Evolutionary conservation across 345 rosid genomes (phyloP).

Genomic region (Citrus trifoliata): DNA sequence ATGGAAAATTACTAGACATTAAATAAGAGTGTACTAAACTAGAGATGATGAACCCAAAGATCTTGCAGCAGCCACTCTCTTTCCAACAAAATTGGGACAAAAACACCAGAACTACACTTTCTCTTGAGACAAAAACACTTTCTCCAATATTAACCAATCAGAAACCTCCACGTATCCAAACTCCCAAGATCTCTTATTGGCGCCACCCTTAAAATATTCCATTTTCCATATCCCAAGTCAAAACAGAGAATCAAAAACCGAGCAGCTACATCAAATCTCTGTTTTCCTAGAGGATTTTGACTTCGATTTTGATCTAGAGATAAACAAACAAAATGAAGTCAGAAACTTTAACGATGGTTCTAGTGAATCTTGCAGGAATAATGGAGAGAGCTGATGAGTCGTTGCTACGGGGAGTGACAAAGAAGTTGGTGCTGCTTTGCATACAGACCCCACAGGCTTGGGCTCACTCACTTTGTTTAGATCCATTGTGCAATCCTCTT

Average conservation of each 20-base stretch:
- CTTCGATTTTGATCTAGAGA: too few relatives aligned
- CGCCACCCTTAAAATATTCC: not conserved
- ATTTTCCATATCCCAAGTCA: not conserved
- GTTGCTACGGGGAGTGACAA: constrained; percentile 63
- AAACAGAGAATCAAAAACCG: not conserved
- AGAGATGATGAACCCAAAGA: not conserved
- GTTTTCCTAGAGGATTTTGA: not conserved
- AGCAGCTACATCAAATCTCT: not conserved
- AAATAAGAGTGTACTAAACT: too few relatives aligned
- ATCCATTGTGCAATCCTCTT: constrained; percentile 58
- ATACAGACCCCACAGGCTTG: constrained; percentile 56
- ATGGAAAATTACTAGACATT: not conserved
- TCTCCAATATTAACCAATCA: not conserved
- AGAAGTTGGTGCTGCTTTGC: constrained; percentile 59
- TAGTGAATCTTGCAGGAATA: constrained; percentile 65
- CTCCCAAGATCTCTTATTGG: not conserved
- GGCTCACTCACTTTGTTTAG: constrained; percentile 57
- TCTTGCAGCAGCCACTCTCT: not conserved
- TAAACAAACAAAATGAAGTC: constrained; percentile 32
- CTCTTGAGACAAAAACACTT: not conserved
- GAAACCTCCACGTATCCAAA: not conserved
- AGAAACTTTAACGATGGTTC: constrained; percentile 43
- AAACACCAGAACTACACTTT: too few relatives aligned
- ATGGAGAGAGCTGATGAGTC: constrained; percentile 73
- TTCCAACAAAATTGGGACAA: not conserved